Conservation (phyloP, 805 yeast species). For the Metschnikowia reukaufii region DNA sequence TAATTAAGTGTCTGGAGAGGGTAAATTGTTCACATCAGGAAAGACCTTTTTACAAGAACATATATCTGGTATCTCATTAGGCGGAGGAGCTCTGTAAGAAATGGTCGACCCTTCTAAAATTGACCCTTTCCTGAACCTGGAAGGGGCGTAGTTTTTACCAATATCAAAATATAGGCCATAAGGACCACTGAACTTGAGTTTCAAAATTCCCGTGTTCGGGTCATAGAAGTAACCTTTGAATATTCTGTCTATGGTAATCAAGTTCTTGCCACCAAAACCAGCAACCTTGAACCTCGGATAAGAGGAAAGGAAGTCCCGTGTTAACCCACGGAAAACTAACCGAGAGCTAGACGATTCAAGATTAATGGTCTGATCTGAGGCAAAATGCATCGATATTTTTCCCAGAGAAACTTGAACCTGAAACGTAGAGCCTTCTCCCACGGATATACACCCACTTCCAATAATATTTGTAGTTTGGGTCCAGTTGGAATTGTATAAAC, state of each 20-base stretch:
- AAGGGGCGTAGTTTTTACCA: conserved; percentile 9
- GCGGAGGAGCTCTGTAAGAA: conserved; percentile 2
- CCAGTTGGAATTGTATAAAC: conserved; percentile 24
- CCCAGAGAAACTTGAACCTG: background rate
- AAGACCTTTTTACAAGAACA: background rate
- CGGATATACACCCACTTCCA: conserved; percentile 28
- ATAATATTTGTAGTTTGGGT: conserved; percentile 23
- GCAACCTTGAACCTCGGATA: conserved; percentile 6
- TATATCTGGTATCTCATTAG: background rate
- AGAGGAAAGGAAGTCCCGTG: background rate
- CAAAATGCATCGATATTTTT: background rate
- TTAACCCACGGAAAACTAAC: conserved; percentile 5
- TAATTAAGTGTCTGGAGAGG: conserved; percentile 1
- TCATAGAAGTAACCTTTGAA: conserved; percentile 7
- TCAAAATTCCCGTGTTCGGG: conserved; percentile 8
- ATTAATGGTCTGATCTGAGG: conserved; percentile 5
- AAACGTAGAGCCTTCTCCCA: conserved; percentile 3
- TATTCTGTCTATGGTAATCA: background rate
- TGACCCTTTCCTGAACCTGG: background rate
- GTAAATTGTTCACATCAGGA: background rate
- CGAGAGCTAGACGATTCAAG: conserved; percentile 2
- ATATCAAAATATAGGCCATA: conserved; percentile 3
- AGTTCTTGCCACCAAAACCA: conserved; percentile 12
- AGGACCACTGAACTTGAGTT: conserved; percentile 1
- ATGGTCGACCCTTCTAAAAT: background rate